phyloP scores from a whole-genome alignment of 208 protist species.

The Trypanosoma conorhini region DNA sequence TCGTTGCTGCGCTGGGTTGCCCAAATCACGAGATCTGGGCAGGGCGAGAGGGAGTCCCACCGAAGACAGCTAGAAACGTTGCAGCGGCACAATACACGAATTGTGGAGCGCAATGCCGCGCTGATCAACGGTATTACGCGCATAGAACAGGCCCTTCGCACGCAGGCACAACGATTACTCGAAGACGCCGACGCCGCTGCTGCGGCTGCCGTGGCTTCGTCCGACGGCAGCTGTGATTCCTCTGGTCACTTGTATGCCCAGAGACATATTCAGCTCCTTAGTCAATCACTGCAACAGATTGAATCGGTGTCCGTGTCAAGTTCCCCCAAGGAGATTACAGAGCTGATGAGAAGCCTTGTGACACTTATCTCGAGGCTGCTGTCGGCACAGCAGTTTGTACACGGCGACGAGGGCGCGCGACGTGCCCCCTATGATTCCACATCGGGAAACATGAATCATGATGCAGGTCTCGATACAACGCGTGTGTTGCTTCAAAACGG shows the following conservation, averaged over 20 bases:
- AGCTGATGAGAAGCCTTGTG: slow-evolving; percentile 16
- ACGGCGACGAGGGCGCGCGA: slow-evolving; percentile 14
- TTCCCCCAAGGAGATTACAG: slow-evolving; percentile 27
- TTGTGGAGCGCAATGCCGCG: slow-evolving; percentile 43
- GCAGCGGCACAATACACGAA: slow-evolving; percentile 68
- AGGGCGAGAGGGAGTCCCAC: slow-evolving; percentile 51
- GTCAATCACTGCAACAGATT: slow-evolving; percentile 26
- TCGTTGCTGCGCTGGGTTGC: slow-evolving; percentile 49
- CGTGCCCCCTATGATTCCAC: slow-evolving; percentile 3
- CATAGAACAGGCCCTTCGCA: slow-evolving; percentile 48
- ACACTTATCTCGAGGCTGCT: slow-evolving; percentile 21
- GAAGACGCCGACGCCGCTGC: slow-evolving; percentile 37
- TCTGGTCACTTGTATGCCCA: slow-evolving; percentile 5
- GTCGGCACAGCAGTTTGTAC: slow-evolving; percentile 16
- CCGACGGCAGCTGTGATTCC: slow-evolving; percentile 14
- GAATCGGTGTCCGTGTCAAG: slow-evolving; percentile 25
- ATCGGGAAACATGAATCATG: not conserved
- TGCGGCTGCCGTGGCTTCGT: not conserved
- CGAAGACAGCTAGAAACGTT: slow-evolving; percentile 67
- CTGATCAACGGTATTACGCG: slow-evolving; percentile 40
- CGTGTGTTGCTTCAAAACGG: slow-evolving; percentile 10
- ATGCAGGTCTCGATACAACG: slow-evolving; percentile 1
- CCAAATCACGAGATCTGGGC: slow-evolving; percentile 49
- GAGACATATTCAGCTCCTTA: slow-evolving; percentile 22
- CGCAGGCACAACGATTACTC: slow-evolving; percentile 48